Evolutionary conservation across 1,284 basidiomycete species (phyloP).

Genomic region (Microbotryum scabiosae): DNA sequence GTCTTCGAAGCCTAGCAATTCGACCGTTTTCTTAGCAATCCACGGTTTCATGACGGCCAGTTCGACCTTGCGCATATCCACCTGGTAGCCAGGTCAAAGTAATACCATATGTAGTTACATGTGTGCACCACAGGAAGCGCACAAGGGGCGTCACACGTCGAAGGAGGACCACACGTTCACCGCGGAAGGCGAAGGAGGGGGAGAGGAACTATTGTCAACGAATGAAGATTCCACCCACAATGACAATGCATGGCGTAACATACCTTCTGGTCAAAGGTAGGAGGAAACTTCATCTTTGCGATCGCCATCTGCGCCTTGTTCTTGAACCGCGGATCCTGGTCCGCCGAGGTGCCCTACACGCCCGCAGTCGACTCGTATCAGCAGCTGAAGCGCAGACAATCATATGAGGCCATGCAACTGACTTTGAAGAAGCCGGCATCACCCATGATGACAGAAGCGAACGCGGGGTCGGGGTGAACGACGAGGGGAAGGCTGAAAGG

Average conservation of each 20-base stretch:
- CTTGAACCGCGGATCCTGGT: constrained; percentile 59
- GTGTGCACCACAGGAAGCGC: neutral
- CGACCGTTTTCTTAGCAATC: constrained; percentile 83
- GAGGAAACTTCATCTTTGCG: constrained; percentile 80
- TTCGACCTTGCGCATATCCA: constrained; percentile 93
- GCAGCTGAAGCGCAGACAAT: neutral
- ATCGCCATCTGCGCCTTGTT: constrained; percentile 89
- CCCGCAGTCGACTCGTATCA: neutral
- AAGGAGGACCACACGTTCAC: too few species aligned
- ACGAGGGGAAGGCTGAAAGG: too few species aligned
- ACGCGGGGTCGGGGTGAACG: too few species aligned
- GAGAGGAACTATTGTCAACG: neutral
- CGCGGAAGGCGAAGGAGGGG: neutral
- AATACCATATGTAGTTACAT: neutral
- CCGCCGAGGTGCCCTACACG: neutral
- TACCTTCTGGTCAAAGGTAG: constrained; percentile 81
- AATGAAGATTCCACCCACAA: neutral
- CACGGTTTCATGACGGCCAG: constrained; percentile 79
- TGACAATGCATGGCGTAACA: neutral
- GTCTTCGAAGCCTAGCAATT: constrained; percentile 88
- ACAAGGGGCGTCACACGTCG: neutral
- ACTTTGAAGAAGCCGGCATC: too few species aligned
- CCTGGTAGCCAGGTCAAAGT: constrained; percentile 45
- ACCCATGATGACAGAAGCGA: too few species aligned
- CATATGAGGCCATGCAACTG: too few species aligned